These are phyloP conservation scores for Ophioceras dolichostomum DNA, from an alignment of 2,329 filamentous ascomycete genomes.

Conservation along the genomic window DNA sequence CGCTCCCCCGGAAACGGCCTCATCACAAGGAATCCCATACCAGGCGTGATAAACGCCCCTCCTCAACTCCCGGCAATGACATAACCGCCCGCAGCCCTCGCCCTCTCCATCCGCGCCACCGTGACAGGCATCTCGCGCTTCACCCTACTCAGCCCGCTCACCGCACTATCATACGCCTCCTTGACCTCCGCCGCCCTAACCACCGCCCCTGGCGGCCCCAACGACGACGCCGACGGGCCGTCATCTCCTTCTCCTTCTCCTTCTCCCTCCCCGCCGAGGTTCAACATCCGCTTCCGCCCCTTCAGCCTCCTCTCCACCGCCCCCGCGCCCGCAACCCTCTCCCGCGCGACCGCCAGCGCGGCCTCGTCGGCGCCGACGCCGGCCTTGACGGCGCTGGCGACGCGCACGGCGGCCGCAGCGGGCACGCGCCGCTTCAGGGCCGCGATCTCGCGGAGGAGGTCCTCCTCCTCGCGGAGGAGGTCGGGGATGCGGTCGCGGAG, in stretches of 20 bases:
- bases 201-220: conserved; percentile 20
- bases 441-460: conserved; percentile 51
- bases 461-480: conserved; percentile 49
- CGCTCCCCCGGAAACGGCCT: too few species aligned
- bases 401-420: conserved; percentile 25
- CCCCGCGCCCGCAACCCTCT: conserved; percentile 2
- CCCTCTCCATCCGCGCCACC: conserved; percentile 53
- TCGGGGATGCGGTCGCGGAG: conserved; percentile 47
- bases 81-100: conserved; percentile 46
- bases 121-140: conserved; percentile 49
- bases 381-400: conserved; percentile 25
- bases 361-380: conserved; percentile 35
- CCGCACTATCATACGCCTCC: conserved; percentile 28
- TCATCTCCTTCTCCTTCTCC: too few species aligned
- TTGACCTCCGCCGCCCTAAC: conserved; percentile 36
- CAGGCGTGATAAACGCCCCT: too few species aligned
- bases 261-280: conserved; percentile 6
- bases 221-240: conserved; percentile 8
- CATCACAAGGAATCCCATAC: too few species aligned
- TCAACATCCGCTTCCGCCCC: conserved; percentile 6
- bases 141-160: conserved; percentile 36
- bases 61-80: conserved; percentile 29
- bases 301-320: conserved; percentile 6
- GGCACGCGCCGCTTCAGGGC: conserved; percentile 43
- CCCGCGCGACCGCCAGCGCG: conserved; percentile 19